Conservation (phyloP, 257 asterid genomes). For the Solanum neorickii region DNA sequence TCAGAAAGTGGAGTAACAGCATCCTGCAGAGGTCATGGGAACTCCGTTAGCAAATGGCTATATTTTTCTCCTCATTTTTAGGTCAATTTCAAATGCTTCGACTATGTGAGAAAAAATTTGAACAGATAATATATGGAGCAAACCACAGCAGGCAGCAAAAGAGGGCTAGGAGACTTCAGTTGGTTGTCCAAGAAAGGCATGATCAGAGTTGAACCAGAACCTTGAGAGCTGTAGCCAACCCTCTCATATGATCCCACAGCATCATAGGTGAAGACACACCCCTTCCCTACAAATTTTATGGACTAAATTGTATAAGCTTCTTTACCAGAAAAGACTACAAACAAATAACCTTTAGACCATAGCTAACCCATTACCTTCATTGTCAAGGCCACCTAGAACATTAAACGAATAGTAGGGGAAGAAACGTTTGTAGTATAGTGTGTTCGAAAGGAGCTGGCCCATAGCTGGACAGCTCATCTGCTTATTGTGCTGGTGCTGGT, state of each 20-base stretch:
- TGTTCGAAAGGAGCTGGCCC: conserved; percentile 89
- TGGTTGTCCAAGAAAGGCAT: conserved; percentile 85
- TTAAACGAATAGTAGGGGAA: conserved; percentile 85
- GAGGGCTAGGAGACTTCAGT: conserved; percentile 34
- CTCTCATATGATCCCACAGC: conserved; percentile 97
- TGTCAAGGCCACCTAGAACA: conserved; percentile 92
- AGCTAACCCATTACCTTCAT: conserved; percentile 41
- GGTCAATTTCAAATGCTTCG: background rate
- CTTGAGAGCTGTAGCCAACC: conserved; percentile 96
- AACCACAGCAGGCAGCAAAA: conserved; percentile 27
- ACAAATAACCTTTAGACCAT: background rate
- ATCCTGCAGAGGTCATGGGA: conserved; percentile 12
- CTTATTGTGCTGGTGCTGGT: conserved; percentile 94
- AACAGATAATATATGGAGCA: background rate
- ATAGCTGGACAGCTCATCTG: conserved; percentile 98
- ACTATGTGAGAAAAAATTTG: background rate
- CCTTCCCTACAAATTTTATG: conserved; percentile 51
- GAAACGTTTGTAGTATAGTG: conserved; percentile 84
- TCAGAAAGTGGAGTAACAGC: conserved; percentile 45
- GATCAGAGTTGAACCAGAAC: conserved; percentile 89
- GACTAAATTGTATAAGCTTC: background rate
- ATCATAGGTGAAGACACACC: conserved; percentile 93
- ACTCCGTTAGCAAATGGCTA: background rate
- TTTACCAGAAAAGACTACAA: background rate
- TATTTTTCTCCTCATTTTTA: background rate